Evolutionary conservation across 2,329 filamentous ascomycete genomes (phyloP).

Genomic region (Knufia fluminis): DNA sequence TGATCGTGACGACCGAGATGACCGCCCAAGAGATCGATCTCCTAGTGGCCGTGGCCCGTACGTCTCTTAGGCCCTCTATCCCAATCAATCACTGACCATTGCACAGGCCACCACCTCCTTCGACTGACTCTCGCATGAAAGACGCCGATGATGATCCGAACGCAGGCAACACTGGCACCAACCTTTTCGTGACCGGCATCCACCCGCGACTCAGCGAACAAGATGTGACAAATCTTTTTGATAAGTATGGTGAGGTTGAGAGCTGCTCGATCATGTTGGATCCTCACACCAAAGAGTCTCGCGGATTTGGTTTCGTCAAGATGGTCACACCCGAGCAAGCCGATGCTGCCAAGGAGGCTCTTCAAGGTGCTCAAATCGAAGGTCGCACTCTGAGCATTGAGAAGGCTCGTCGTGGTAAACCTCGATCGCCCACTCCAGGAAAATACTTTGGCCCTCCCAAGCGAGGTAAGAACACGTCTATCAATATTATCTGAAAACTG

Average conservation of each 20-base stretch:
- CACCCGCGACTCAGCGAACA: conserved; percentile 83
- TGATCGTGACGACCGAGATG: conserved; percentile 45
- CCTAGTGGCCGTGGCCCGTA: conserved; percentile 52
- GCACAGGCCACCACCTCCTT: conserved; percentile 34
- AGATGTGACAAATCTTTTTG: conserved; percentile 89
- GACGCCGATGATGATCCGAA: conserved; percentile 48
- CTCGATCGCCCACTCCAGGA: conserved; percentile 90
- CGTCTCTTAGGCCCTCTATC: conserved; percentile 16
- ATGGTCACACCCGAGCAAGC: conserved; percentile 94
- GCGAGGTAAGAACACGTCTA: conserved; percentile 59
- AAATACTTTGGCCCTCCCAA: conserved; percentile 99
- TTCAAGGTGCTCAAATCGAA: conserved; percentile 91
- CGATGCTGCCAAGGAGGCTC: conserved; percentile 89
- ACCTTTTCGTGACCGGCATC: conserved; percentile 97
- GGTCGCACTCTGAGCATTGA: conserved; percentile 95
- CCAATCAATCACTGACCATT: conserved; percentile 12
- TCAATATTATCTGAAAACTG: conserved; percentile 5
- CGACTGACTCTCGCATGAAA: conserved; percentile 38
- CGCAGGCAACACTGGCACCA: conserved; percentile 85
- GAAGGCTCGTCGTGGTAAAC: conserved; percentile 91
- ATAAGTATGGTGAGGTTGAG: conserved; percentile 97
- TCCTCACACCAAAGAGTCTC: conserved; percentile 95
- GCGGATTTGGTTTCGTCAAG: conserved; percentile 98
- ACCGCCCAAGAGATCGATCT: conserved; percentile 48
- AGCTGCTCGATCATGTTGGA: conserved; percentile 99